Base-by-base conservation (phyloP, 1,284 basidiomycete species). In the Sporisorium iseilematis-ciliati region DNA sequence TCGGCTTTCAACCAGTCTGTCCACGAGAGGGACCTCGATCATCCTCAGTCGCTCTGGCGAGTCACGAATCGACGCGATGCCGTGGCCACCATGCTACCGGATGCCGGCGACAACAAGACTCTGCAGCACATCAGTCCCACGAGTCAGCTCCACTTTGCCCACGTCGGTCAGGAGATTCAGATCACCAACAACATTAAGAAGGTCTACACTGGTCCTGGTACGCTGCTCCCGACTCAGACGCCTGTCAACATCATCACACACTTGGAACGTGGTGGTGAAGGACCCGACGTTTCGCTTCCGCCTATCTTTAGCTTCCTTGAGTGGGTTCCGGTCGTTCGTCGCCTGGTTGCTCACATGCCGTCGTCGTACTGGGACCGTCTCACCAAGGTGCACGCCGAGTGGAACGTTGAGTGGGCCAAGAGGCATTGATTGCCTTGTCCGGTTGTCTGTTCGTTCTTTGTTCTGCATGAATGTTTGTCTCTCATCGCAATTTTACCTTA, bases 101-200 rank as follows among this genome's bases (percentile, higher is more conserved):
- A 75, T 40, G 57, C 56, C 18, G 76, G 76, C 12, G 75, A 78
- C 60, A 58, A 65, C 67, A 52, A 60, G 4, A n/a, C 26, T 16
- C 63, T 65, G 18, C 35, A 23, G 38, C 67, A 75, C 61, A 70
- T 73, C 48, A 68, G 65, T 35, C 64, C 75, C 2, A 54, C 57
- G 16, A 75, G 66, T 40, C 75, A 78, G 64, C 66, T 78, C 21
- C 68, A 78, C 61, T 78, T 75, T 62, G 67, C 75, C 2, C 75
- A 78, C 52, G 41, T 78, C 29, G 75, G 75, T 18, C 67, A 75
- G 51, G 72, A 78, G 53, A 43, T 78, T 12, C 70, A 77, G 57
- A 52, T 77, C 14, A 42, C 23, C 49, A 61, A 63, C 50, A 26
- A 72, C 29, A 20, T 59, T 18, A 46, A 42, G 40, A 66, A 58